Evolutionary conservation across 306 rosid genomes (phyloP), one percentile per base, ranked within the genome.

Genomic region (Inga leiocalycina): DNA sequence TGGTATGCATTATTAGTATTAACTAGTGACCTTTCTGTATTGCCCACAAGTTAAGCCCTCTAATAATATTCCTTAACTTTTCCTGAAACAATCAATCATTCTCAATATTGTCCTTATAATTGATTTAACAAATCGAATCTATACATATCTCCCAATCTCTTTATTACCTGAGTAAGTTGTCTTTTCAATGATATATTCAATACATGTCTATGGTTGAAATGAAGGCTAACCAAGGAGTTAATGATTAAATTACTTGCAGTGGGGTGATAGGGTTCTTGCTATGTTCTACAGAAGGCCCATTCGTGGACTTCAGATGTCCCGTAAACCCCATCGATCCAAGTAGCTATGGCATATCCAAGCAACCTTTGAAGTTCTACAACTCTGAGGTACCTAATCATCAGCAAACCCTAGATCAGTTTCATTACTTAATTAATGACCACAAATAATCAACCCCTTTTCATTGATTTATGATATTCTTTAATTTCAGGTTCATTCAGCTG

Each of bases 261-360:
- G 97, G 94, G 76, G 94, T 86, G 66, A 93, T 93, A 10, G 95
- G 97, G 20, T 93, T 93, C 89, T 54, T 93, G 91, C 91, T 91
- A 30, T 91, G 97, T 81, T 91, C 95, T 14, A 91, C 87, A 0
- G 89, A 88, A 82, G 95, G 92, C 3, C 92, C 93, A 12, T 2
- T 39, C 22, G 92, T 93, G 8, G 87, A 93, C 78, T 89, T 93
- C 91, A 89, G 82, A 86, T 86, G 68, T 68, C 95, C 97, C 2
- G 30, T 85, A 30, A 90, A 91, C 74, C 92, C 89, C 4, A 76
- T 90, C 9, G 86, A 88, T 37, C 86, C 82, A 16, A 52, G 80
- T 30, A 75, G 44, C 61, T 82, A 67, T 82, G 92, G 92, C 12
- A 85, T 89, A 8, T 89, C 94, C 43, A 86, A 84, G 45, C 54